These are phyloP conservation scores for Stevia rebaudiana DNA, from an alignment of 140 eudicot species.

Conservation along the genomic window DNA sequence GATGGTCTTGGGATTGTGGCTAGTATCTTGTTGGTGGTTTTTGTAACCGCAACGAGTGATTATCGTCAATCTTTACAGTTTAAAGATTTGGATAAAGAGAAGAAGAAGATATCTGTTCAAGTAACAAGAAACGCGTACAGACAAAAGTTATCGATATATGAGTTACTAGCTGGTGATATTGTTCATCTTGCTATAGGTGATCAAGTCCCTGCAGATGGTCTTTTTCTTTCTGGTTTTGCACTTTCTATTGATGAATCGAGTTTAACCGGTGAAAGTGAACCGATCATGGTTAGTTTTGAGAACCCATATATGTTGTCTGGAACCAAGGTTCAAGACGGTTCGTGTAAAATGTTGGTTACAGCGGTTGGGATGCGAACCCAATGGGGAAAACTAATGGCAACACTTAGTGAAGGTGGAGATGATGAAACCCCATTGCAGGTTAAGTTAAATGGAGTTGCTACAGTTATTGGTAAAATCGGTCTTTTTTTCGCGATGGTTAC, in stretches of 20 bases:
- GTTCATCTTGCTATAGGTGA: conserved; percentile 93
- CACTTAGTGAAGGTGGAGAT: conserved; percentile 92
- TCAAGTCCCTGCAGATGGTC: conserved; percentile 99
- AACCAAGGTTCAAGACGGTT: conserved; percentile 97
- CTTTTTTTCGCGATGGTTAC: conserved; percentile 83
- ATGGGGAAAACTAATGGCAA: conserved; percentile 97
- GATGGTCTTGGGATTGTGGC: conserved; percentile 98
- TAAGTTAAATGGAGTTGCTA: conserved; percentile 92
- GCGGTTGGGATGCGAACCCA: conserved; percentile 99
- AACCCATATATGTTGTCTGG: conserved; percentile 85
- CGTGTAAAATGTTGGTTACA: conserved; percentile 92
- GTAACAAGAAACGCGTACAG: conserved; percentile 76
- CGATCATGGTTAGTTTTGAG: conserved; percentile 61
- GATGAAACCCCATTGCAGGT: conserved; percentile 95
- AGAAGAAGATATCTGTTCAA: conserved; percentile 83
- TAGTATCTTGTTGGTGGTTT: conserved; percentile 80
- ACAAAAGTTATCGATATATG: conserved; percentile 80
- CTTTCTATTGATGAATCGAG: conserved; percentile 88
- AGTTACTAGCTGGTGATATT: conserved; percentile 74
- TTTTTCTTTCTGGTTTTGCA: conserved; percentile 84
- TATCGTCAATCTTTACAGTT: conserved; percentile 95
- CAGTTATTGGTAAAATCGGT: conserved; percentile 89
- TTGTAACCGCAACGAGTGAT: conserved; percentile 98
- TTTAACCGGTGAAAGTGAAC: conserved; percentile 97
- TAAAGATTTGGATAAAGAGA: conserved; percentile 88